These are phyloP conservation scores for Chlorophyllum brunneum DNA, from an alignment of 768 basidiomycete species.

Conservation along the genomic window DNA sequence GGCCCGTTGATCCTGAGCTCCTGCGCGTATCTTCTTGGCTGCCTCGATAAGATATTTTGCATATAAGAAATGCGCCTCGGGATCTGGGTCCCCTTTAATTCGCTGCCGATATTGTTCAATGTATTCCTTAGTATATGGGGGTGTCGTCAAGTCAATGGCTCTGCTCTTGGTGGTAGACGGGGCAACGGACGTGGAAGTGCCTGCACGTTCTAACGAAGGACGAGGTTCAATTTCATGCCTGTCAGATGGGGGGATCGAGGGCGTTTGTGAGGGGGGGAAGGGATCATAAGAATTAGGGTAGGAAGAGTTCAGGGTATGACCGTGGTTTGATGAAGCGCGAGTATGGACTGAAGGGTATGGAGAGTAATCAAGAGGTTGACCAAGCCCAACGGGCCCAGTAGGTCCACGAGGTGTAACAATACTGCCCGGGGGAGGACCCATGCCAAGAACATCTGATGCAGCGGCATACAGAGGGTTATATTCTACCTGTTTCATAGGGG, in stretches of 20 bases:
- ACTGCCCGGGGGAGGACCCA: conserved; percentile 56
- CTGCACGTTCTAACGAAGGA: conserved; percentile 52
- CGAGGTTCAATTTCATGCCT: conserved; percentile 55
- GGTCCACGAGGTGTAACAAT: conserved; percentile 17
- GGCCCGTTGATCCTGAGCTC: conserved; percentile 71
- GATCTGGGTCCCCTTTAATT: conserved; percentile 97
- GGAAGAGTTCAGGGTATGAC: conserved; percentile 13
- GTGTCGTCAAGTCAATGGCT: conserved; percentile 76
- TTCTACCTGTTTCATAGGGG: conserved; percentile 28
- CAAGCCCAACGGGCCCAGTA: conserved; percentile 12
- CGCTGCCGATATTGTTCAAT: conserved; percentile 97
- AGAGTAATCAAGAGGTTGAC: conserved; percentile 14
- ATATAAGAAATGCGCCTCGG: conserved; percentile 95
- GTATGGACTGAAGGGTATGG: conserved; percentile 16
- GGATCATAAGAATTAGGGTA: conserved; percentile 19
- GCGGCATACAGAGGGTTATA: conserved; percentile 67
- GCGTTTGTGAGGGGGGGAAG: conserved; percentile 22
- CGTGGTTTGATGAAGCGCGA: conserved; percentile 13
- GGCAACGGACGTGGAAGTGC: conserved; percentile 51
- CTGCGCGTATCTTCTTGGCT: conserved; percentile 82
- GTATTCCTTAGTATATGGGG: conserved; percentile 92
- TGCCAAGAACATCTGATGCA: conserved; percentile 77
- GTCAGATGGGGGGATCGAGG: conserved; percentile 18
- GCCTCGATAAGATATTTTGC: conserved; percentile 99
- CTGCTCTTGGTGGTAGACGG: conserved; percentile 67